Percentiles rank a stretch among this genome's conserved stretches.
Conservation (phyloP, 73 alveolate genomes). For the Chromera velia region DNA sequence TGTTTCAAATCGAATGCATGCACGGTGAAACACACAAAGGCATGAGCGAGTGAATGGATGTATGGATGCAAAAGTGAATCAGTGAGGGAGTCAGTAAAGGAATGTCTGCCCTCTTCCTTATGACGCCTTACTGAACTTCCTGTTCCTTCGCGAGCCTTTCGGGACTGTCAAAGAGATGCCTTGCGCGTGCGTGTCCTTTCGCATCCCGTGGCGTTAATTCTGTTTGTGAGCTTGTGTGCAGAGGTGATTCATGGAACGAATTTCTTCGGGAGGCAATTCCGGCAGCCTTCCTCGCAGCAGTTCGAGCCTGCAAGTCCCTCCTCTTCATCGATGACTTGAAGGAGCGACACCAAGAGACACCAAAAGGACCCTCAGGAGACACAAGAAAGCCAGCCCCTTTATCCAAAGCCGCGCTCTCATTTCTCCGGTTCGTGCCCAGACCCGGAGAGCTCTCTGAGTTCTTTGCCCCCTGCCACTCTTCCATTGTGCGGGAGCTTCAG, state of each 20-base stretch:
- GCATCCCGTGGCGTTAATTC: too few species aligned
- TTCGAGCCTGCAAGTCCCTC: too few species aligned
- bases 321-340: background rate
- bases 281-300: background rate
- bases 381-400: too few species aligned
- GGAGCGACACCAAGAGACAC: too few species aligned
- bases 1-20: too few species aligned
- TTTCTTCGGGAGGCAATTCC: background rate
- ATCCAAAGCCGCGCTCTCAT: too few species aligned
- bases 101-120: too few species aligned
- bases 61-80: too few species aligned
- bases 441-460: background rate
- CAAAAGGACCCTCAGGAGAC: background rate
- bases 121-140: too few species aligned
- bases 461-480: background rate
- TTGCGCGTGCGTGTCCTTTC: too few species aligned
- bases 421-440: background rate
- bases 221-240: too few species aligned
- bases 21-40: background rate
- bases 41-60: background rate
- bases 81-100: too few species aligned
- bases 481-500: background rate
- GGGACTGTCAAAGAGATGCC: background rate
- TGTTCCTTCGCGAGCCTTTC: background rate
- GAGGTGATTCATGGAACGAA: background rate